phyloP scores from a whole-genome alignment of 345 rosid genomes.

The Lepidium didymum region DNA sequence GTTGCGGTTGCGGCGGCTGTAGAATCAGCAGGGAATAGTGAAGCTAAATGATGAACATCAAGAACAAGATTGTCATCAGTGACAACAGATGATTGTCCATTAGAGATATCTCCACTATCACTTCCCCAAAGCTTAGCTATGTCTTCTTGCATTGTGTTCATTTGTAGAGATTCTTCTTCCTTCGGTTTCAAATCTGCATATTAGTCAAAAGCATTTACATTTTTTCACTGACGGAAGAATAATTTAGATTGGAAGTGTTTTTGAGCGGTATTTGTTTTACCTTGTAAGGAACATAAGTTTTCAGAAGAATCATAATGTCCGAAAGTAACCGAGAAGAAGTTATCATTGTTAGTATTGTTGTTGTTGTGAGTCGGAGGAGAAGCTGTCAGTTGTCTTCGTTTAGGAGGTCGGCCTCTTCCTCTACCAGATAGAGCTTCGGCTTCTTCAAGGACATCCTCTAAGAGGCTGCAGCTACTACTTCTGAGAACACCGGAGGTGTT shows the following conservation, averaged over 20 bases:
- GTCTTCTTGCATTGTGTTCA: slow-evolving; percentile 42
- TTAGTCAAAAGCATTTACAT: background rate
- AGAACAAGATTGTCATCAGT: slow-evolving; percentile 47
- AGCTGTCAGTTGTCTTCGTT: slow-evolving; percentile 32
- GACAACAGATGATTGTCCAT: slow-evolving; percentile 48
- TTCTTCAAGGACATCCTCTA: slow-evolving; percentile 56
- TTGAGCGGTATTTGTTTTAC: slow-evolving; percentile 2
- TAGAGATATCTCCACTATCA: slow-evolving; percentile 46
- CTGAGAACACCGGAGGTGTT: background rate
- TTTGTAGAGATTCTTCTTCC: slow-evolving; percentile 35
- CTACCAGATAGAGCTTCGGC: slow-evolving; percentile 31
- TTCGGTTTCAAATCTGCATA: slow-evolving; percentile 31
- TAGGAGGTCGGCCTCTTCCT: slow-evolving; percentile 11
- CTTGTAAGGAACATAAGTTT: slow-evolving; percentile 26
- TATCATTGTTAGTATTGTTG: slow-evolving; percentile 24
- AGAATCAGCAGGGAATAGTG: slow-evolving; percentile 36
- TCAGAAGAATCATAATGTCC: slow-evolving; percentile 26
- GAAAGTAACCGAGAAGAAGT: slow-evolving; percentile 25
- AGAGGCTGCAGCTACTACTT: slow-evolving; percentile 32
- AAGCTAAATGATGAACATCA: slow-evolving; percentile 59
- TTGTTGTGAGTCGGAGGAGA: slow-evolving; percentile 14
- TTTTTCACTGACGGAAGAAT: background rate
- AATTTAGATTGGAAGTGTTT: background rate
- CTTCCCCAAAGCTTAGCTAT: slow-evolving; percentile 42
- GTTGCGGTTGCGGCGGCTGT: slow-evolving; percentile 5